Conservation (phyloP, 2,329 filamentous ascomycete genomes). For the Aspergillus sp. region DNA sequence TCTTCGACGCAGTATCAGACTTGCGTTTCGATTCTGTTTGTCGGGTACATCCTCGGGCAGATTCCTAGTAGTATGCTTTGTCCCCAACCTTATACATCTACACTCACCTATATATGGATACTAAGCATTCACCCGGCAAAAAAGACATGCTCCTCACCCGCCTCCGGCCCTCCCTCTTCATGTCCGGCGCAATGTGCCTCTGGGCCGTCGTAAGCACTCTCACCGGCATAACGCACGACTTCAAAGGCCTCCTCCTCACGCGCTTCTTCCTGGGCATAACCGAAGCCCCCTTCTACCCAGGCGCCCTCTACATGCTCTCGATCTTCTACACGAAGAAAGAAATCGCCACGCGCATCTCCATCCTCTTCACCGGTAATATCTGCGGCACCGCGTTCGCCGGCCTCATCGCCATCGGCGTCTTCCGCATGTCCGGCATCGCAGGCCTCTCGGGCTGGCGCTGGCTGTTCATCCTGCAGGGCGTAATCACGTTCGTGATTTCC, state of each 20-base stretch:
- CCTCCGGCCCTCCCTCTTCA: conserved; percentile 44
- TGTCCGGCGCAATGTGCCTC: conserved; percentile 34
- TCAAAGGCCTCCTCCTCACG: conserved; percentile 37
- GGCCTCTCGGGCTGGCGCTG: conserved; percentile 57
- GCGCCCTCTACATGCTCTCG: conserved; percentile 62
- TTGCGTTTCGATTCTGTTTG: too few relatives aligned
- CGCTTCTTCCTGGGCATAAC: conserved; percentile 39
- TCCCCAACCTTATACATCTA: too few relatives aligned
- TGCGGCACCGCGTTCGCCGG: conserved; percentile 62
- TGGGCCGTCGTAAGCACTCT: conserved; percentile 30
- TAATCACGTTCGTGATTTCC: conserved; percentile 45
- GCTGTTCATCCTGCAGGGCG: conserved; percentile 49
- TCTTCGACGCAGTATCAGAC: too few relatives aligned
- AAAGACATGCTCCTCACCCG: conserved; percentile 32
- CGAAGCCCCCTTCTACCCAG: conserved; percentile 54
- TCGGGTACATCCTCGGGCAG: too few relatives aligned
- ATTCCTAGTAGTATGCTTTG: too few relatives aligned
- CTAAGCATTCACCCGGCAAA: not conserved
- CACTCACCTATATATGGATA: too few relatives aligned
- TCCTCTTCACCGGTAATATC: conserved; percentile 61
- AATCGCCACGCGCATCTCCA: conserved; percentile 55
- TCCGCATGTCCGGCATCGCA: conserved; percentile 57
- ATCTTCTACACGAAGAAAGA: conserved; percentile 66
- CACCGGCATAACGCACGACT: conserved; percentile 38
- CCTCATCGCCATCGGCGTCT: conserved; percentile 58